phyloP scores from a whole-genome alignment of 2,329 filamentous ascomycete species.

The Plectosphaerella plurivora region DNA sequence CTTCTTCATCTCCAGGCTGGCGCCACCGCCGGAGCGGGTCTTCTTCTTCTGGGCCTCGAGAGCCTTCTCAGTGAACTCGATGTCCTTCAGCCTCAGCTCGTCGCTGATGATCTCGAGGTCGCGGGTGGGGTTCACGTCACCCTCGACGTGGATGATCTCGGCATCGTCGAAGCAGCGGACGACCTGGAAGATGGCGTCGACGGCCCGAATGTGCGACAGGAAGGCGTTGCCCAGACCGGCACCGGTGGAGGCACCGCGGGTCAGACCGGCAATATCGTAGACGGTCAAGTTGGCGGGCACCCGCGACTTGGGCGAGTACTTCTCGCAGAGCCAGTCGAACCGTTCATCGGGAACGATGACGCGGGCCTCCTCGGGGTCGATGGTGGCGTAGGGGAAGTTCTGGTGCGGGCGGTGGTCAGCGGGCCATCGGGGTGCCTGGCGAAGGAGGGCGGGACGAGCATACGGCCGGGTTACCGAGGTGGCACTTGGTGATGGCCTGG shows the following conservation, averaged over 20 bases:
- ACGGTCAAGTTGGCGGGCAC: conserved; percentile 98
- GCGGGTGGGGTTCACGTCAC: conserved; percentile 90
- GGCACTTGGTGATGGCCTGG: conserved; percentile 98
- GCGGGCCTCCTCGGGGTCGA: conserved; percentile 96
- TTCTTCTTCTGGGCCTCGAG: conserved; percentile 90
- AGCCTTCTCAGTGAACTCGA: conserved; percentile 96
- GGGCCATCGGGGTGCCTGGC: conserved; percentile 16
- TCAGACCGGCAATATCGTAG: conserved; percentile 97
- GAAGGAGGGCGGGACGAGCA: conserved; percentile 33
- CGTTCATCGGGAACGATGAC: conserved; percentile 95
- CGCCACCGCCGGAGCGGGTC: conserved; percentile 79
- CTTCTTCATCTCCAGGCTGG: conserved; percentile 97
- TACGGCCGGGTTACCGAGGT: conserved; percentile 94
- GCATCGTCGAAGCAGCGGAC: conserved; percentile 98
- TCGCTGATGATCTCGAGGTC: conserved; percentile 97
- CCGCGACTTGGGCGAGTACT: conserved; percentile 95
- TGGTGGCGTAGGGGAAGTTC: conserved; percentile 99
- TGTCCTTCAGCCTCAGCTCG: conserved; percentile 95
- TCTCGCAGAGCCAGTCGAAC: conserved; percentile 91
- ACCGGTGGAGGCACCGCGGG: conserved; percentile 91
- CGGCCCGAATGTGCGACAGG: conserved; percentile 96
- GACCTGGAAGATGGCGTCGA: conserved; percentile 97
- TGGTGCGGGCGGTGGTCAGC: conserved; percentile 23
- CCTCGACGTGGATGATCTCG: conserved; percentile 99
- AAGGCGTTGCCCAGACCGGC: conserved; percentile 97